Evolutionary conservation across 192 early-diverging fungal genomes (phyloP).

Genomic region (Umbelopsis sp.): DNA sequence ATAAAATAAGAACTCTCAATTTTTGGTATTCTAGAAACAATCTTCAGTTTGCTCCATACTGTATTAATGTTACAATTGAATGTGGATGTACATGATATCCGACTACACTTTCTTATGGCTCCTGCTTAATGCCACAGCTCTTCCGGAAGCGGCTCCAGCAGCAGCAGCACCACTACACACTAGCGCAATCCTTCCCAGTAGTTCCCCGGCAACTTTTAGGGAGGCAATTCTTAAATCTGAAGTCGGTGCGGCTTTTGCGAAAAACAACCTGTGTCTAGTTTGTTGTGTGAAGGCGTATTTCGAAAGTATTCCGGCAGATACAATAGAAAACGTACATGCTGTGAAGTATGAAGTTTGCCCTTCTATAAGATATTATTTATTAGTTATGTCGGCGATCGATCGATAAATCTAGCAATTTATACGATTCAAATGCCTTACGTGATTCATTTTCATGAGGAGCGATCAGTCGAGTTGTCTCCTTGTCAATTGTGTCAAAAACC

Average conservation of each 20-base stretch:
- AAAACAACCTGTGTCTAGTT: slow-evolving; percentile 37
- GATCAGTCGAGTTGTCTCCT: slow-evolving; percentile 6
- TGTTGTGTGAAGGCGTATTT: slow-evolving; percentile 23
- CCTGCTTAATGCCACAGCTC: neutral
- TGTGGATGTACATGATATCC: no score
- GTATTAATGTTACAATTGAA: no score
- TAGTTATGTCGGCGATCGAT: no score
- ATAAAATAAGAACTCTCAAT: no score
- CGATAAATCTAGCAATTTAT: neutral
- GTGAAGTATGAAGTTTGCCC: slow-evolving; percentile 14
- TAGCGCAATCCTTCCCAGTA: slow-evolving; percentile 21
- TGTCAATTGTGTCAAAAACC: slow-evolving; percentile 27
- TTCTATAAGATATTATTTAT: neutral
- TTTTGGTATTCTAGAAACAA: no score
- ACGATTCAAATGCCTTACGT: neutral
- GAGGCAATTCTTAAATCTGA: slow-evolving; percentile 31
- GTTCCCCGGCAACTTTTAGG: slow-evolving; percentile 27
- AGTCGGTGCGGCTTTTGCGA: slow-evolving; percentile 27
- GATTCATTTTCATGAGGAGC: slow-evolving; percentile 1
- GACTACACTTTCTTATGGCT: no score
- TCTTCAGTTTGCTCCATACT: no score
- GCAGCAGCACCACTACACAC: slow-evolving; percentile 35
- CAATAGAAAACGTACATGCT: neutral
- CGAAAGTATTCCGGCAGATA: slow-evolving; percentile 16
- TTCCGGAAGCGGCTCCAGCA: slow-evolving; percentile 23